phyloP scores from a whole-genome alignment of 306 rosid species.

The Medicago lupulina region DNA sequence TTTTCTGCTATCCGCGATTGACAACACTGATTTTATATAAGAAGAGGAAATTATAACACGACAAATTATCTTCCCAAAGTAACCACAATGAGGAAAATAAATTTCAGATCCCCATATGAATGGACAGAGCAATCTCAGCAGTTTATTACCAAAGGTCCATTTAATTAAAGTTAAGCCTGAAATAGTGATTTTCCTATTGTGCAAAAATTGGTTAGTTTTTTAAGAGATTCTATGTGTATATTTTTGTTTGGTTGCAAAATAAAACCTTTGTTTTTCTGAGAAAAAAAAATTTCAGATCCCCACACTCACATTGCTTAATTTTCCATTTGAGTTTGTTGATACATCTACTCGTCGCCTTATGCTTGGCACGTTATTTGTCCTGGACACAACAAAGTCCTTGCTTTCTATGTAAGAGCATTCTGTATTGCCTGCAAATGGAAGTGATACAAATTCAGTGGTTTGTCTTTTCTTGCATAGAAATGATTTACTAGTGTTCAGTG shows the following conservation, averaged over 20 bases:
- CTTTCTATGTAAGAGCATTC: slow-evolving; percentile 6
- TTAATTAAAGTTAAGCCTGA: neutral
- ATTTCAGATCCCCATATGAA: neutral
- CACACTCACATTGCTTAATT: slow-evolving; percentile 10
- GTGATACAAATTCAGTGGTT: slow-evolving; percentile 1
- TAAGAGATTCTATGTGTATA: too few relatives aligned
- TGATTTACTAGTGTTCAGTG: neutral
- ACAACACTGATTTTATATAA: neutral
- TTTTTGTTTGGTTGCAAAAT: too few relatives aligned
- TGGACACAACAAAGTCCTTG: slow-evolving; percentile 12
- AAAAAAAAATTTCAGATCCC: too few relatives aligned
- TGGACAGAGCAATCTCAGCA: neutral
- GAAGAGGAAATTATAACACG: neutral
- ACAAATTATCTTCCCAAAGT: neutral
- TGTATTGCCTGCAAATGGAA: slow-evolving; percentile 22
- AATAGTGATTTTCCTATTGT: neutral
- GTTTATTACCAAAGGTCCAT: neutral
- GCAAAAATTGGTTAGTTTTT: neutral
- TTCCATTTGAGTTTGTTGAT: slow-evolving; percentile 9
- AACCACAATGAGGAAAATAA: neutral
- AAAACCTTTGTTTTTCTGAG: too few relatives aligned
- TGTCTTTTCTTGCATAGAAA: neutral
- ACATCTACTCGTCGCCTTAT: neutral
- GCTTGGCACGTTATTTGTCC: neutral
- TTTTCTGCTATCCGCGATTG: too few relatives aligned